Base-by-base conservation (phyloP, 164 flowering plant genomes). In the Kingdonia uniflora region DNA sequence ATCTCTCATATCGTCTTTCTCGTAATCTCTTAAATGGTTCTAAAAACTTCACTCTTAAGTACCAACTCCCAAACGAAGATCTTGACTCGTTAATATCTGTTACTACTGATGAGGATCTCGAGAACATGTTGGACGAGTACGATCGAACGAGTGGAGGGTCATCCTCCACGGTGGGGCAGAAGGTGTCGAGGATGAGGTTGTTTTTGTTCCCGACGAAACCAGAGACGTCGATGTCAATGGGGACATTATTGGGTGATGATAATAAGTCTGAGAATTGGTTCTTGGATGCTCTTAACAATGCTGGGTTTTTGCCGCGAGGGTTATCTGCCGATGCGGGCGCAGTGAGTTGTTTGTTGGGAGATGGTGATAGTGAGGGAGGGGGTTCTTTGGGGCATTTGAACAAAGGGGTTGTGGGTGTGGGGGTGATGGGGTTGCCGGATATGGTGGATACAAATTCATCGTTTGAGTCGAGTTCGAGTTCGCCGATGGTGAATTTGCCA, bases 71-170 rank as follows among this genome's bases (percentile, higher is more conserved):
- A 12, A 74, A 68, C 71, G 96, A 87, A 52, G 97, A 91, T 61
- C 72, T 91, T 0, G 97, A 91, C 49, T 85, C 95, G 1, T 70
- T 91, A 14, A 84, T 91, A 65, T 78, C 97, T 14, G 86, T 91
- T 51, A 70, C 96, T 33, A 81, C 86, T 50, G 96, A 87, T 42
- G 96, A 91, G 39, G 97, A 91, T 61, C 75, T 91, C 2, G 95
- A 91, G 24, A 91, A 91, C 76, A 87, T 91, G 97, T 71, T 91
- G 60, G 96, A 91, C 8, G 97, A 91, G 62, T 85, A 85, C 65
- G 97, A 91, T 51, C 87, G 97, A 4, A 65, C 68, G 25, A 8
- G 4, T 29, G 35, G 35, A 3, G 8, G 35, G n/a, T n/a, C n/a
- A n/a, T n/a, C n/a, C n/a, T n/a, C n/a, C n/a, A n/a, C 8, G 35